Evolutionary conservation across 1,139 yeast species (phyloP).

Genomic region (Yamadazyma dushanensis): DNA sequence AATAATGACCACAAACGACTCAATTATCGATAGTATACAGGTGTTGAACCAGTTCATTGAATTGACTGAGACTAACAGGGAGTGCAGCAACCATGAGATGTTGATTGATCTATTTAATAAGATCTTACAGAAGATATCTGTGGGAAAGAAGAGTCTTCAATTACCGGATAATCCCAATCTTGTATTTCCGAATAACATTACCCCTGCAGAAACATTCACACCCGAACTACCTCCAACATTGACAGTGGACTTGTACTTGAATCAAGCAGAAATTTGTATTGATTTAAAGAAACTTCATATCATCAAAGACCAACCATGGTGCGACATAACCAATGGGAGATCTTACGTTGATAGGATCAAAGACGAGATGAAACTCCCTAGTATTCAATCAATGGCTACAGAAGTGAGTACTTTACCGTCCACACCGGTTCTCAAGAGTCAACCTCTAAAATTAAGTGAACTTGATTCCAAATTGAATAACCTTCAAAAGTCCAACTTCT

Average conservation of each 20-base stretch:
- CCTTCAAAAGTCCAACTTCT: constrained; percentile 13
- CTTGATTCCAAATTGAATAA: constrained; percentile 12
- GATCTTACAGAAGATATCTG: constrained; percentile 28
- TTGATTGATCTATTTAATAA: constrained; percentile 27
- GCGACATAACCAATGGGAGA: constrained; percentile 33
- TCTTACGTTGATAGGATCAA: constrained; percentile 43
- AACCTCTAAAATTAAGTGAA: constrained; percentile 13
- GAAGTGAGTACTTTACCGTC: neutral
- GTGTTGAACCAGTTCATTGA: constrained; percentile 23
- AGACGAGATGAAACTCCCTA: constrained; percentile 41
- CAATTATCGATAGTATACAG: constrained; percentile 33
- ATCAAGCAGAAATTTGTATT: constrained; percentile 47
- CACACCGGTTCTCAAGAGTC: constrained; percentile 8
- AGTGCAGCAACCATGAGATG: constrained; percentile 18
- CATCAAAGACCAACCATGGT: constrained; percentile 46
- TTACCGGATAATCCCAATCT: constrained; percentile 43
- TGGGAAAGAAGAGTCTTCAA: constrained; percentile 39
- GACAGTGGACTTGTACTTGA: constrained; percentile 42
- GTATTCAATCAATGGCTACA: constrained; percentile 8
- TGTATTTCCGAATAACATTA: constrained; percentile 41
- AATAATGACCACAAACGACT: constrained; percentile 30
- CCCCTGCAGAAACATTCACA: constrained; percentile 26
- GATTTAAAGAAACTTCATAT: constrained; percentile 41
- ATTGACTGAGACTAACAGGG: constrained; percentile 1
- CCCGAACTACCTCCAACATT: constrained; percentile 34